Percentiles rank a stretch among this genome's conserved stretches.
phyloP scores from a whole-genome alignment of 2,329 filamentous ascomycete species.

The Botrytis sinoallii region DNA sequence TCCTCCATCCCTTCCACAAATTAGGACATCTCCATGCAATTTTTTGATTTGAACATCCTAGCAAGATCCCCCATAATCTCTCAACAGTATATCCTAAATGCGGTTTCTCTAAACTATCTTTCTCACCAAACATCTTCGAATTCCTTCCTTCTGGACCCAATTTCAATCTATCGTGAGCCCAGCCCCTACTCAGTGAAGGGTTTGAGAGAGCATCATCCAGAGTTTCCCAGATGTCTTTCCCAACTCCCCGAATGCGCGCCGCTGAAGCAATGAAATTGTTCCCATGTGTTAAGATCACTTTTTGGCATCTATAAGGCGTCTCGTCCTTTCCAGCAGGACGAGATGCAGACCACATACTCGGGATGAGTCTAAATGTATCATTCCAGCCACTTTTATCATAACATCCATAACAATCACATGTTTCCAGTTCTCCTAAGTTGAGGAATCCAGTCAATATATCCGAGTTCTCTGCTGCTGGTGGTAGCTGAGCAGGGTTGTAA shows the following conservation, averaged over 20 bases:
- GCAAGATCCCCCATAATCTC: conserved; percentile 39
- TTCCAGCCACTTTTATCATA: conserved; percentile 42
- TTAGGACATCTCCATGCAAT: conserved; percentile 36
- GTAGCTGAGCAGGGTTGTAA: conserved; percentile 35
- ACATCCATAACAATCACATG: conserved; percentile 43
- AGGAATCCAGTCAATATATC: conserved; percentile 42
- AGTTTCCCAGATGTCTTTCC: conserved; percentile 32
- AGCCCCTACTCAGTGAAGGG: conserved; percentile 27
- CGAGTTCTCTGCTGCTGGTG: conserved; percentile 42
- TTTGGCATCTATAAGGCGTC: conserved; percentile 29
- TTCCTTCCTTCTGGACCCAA: conserved; percentile 22
- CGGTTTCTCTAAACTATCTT: conserved; percentile 35
- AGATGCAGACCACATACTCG: conserved; percentile 38
- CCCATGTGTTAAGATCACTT: conserved; percentile 44
- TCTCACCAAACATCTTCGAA: conserved; percentile 28
- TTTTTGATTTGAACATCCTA: conserved; percentile 36
- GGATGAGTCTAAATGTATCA: conserved; percentile 41
- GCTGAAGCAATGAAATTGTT: conserved; percentile 48
- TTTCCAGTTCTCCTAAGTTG: conserved; percentile 41
- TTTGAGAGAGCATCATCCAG: conserved; percentile 32
- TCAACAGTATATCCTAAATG: conserved; percentile 40
- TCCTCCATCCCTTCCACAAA: conserved; percentile 28
- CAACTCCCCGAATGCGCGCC: conserved; percentile 40
- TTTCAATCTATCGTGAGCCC: conserved; percentile 35
- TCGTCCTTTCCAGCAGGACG: conserved; percentile 30